A percentile compares a stretch with the other conserved stretches of the same genome.
These are phyloP conservation scores for Suillus brevipes DNA, from an alignment of 768 basidiomycete genomes.

Conservation along the genomic window DNA sequence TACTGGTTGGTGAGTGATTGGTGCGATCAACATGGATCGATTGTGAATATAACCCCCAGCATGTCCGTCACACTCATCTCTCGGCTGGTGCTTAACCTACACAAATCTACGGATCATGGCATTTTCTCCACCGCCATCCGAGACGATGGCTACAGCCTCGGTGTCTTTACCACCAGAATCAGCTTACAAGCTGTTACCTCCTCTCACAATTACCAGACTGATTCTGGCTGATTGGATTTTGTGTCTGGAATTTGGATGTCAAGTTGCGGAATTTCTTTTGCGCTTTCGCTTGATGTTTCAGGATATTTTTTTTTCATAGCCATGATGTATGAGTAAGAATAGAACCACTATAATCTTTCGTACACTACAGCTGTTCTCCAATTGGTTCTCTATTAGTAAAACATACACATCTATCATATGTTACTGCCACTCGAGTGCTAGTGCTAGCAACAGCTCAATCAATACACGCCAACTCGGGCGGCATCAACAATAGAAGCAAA, in stretches of 20 bases:
- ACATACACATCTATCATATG: not conserved
- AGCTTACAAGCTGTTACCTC: not conserved
- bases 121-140: constrained; percentile 1
- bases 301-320: too few relatives aligned
- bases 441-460: not conserved
- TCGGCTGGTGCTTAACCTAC: constrained; percentile 56
- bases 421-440: not conserved
- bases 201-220: not conserved
- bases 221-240: not conserved
- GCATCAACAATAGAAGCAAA: too few relatives aligned
- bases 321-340: not conserved
- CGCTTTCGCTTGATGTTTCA: not conserved
- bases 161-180: not conserved
- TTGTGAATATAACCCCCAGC: constrained; percentile 24
- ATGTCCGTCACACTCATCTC: constrained; percentile 55
- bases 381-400: not conserved
- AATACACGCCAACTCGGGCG: too few relatives aligned
- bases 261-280: not conserved
- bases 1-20: constrained; percentile 44
- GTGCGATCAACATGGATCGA: not conserved
- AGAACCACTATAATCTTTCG: too few relatives aligned
- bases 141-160: not conserved
- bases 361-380: too few relatives aligned
- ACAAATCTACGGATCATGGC: constrained; percentile 34
- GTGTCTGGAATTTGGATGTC: not conserved